These are phyloP conservation scores for Ustilago bromivora DNA, from an alignment of 1,284 basidiomycete species.

Conservation along the genomic window DNA sequence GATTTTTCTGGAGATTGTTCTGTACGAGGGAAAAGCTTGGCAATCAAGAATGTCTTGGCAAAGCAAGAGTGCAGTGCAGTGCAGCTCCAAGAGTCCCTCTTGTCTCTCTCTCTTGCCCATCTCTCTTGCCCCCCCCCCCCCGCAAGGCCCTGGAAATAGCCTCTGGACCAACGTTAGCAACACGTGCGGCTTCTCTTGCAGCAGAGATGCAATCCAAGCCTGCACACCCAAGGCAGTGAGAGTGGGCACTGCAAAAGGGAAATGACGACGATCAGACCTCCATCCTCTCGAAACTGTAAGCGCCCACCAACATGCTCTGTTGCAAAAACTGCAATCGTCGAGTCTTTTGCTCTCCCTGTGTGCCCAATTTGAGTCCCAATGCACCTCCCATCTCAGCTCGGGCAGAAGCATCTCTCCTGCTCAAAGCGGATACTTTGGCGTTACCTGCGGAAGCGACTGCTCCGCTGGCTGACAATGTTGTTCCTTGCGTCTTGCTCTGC, in stretches of 20 bases:
- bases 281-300: constrained; percentile 50
- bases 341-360: constrained; percentile 39
- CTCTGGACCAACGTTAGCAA: not conserved
- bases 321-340: constrained; percentile 39
- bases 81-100: constrained; percentile 20
- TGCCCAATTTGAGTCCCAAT: constrained; percentile 44
- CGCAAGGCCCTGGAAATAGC: too few species aligned
- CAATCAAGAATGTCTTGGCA: constrained; percentile 34
- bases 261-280: constrained; percentile 29
- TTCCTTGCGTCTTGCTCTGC: constrained; percentile 4
- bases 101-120: not conserved
- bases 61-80: too few species aligned
- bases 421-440: constrained; percentile 26
- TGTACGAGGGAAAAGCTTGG: not conserved
- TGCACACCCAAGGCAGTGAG: not conserved
- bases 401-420: constrained; percentile 30
- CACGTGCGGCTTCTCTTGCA: constrained; percentile 2
- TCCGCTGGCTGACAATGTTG: constrained; percentile 31
- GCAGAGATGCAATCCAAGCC: not conserved
- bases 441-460: constrained; percentile 45
- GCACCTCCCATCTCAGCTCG: constrained; percentile 57
- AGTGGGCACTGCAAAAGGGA: not conserved
- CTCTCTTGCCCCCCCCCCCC: not conserved
- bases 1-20: not conserved
- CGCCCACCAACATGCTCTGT: constrained; percentile 56